Evolutionary conservation across 2,329 filamentous ascomycete species (phyloP), one percentile per base, ranked within the genome.

Genomic region (Bipolaris victoriae): DNA sequence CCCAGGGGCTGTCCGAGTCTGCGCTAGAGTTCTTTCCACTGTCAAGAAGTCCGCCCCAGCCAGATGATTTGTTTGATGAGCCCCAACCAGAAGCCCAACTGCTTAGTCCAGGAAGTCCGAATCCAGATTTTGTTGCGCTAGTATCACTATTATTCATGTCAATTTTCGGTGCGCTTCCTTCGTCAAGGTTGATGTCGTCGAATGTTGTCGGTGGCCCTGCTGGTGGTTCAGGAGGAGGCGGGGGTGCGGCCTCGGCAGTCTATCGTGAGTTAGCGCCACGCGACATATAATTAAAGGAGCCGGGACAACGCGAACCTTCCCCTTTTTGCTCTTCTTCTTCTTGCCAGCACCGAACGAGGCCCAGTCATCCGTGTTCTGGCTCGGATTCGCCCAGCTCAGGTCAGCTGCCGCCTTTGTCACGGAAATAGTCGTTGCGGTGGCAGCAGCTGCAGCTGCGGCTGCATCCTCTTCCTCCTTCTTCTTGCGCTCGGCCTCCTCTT

Each of bases 141-240:
- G 68, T 62, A 46, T 71, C 70, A 44, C 77, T 78, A 60, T 82
- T 79, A 59, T 77, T 77, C 58, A 82, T 72, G 57, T 82, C 79
- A 62, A 82, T 76, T 69, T 81, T 80, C 20, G 80, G 80, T 49
- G 76, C 77, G 44, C 58, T 62, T 35, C 61, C 67, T 54, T 82
- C 77, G 73, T 81, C 73, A 63, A 81, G 70, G 66, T 76, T 73
- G 65, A 82, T 77, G 51, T 80, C 78, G 64, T 81, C 78, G 61
- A 81, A 80, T 50, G 76, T 78, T 67, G 77, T 77, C 52, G 77
- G 74, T 60, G 66, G 52, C 31, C 41, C 70, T 46, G 60, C 60
- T 41, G 73, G 68, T 55, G 71, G 69, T 53, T 64, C 65, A 52
- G 68, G 69, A 61, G 71, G 66, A 53, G 68, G 72, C 50, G 69